Conservation (phyloP, 495 filamentous ascomycete genomes). For the Aspergillus olivimuriae region DNA sequence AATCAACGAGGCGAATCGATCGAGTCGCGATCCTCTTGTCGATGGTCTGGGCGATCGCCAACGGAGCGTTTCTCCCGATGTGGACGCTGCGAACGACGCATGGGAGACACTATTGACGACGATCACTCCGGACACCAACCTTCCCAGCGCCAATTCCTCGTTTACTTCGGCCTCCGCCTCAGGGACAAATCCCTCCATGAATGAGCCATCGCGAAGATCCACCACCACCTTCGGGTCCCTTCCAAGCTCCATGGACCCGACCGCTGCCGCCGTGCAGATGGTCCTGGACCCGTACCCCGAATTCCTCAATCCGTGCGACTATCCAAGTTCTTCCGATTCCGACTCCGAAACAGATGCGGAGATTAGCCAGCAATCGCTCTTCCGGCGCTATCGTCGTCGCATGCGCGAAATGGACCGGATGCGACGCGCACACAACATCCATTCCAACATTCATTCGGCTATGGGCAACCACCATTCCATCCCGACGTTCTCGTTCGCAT, state of each 20-base stretch:
- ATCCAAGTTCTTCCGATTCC: conserved; percentile 31
- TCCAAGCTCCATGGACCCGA: conserved; percentile 17
- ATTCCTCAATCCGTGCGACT: conserved; percentile 37
- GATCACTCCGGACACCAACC: conserved; percentile 70
- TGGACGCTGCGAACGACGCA: conserved; percentile 43
- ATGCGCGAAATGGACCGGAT: conserved; percentile 16
- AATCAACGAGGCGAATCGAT: conserved; percentile 15
- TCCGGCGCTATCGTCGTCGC: conserved; percentile 15
- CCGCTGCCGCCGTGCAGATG: conserved; percentile 19
- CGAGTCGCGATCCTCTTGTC: conserved; percentile 24
- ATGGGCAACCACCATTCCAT: conserved; percentile 36
- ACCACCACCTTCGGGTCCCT: conserved; percentile 27
- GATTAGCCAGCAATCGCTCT: conserved; percentile 14
- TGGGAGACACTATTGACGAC: conserved; percentile 81
- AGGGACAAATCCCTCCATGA: conserved; percentile 22
- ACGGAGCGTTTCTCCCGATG: conserved; percentile 72
- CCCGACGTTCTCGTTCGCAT: conserved; percentile 30
- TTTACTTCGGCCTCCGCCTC: conserved; percentile 63
- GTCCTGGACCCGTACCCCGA: conserved; percentile 37
- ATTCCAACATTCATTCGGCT: conserved; percentile 28
- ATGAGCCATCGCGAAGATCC: conserved; percentile 27
- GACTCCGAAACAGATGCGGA: conserved; percentile 27
- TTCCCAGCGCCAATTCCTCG: conserved; percentile 74
- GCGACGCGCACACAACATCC: conserved; percentile 22
- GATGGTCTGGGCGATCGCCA: conserved; percentile 82